These are phyloP conservation scores for Pseudonitzschia multistriata DNA, from an alignment of 108 stramenopile genomes.

Conservation along the genomic window DNA sequence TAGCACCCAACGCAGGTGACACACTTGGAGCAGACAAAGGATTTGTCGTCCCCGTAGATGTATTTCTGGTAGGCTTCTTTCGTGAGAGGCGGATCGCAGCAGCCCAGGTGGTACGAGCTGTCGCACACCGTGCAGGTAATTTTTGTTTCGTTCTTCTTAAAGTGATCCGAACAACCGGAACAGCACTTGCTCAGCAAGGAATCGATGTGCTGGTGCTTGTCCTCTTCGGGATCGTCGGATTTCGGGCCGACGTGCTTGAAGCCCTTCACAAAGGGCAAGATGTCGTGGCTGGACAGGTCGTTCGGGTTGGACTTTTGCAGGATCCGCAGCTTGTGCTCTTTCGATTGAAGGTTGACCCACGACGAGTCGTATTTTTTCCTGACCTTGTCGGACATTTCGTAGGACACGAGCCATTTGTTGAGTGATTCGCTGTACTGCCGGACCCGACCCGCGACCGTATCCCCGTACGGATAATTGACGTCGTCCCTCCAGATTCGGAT, in stretches of 20 bases:
- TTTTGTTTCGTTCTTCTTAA: slow-evolving; percentile 34
- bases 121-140: slow-evolving; percentile 42
- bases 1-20: slow-evolving; percentile 54
- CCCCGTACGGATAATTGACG: slow-evolving; percentile 71
- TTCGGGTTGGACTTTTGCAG: slow-evolving; percentile 30
- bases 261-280: slow-evolving; percentile 53
- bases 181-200: slow-evolving; percentile 29
- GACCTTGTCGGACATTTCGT: slow-evolving; percentile 39
- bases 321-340: slow-evolving; percentile 44
- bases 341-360: slow-evolving; percentile 55
- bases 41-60: slow-evolving; percentile 22
- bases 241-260: slow-evolving; percentile 22
- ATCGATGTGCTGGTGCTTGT: slow-evolving; percentile 15
- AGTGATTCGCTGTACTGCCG: slow-evolving; percentile 35
- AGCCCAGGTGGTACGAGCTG: slow-evolving; percentile 45
- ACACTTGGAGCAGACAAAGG: slow-evolving; percentile 55
- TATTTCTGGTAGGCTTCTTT: slow-evolving; percentile 36
- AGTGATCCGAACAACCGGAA: slow-evolving; percentile 47
- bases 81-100: slow-evolving; percentile 51
- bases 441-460: slow-evolving; percentile 49
- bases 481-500: slow-evolving; percentile 52
- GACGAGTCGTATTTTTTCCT: slow-evolving; percentile 46
- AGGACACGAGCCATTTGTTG: slow-evolving; percentile 60
- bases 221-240: slow-evolving; percentile 15
- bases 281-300: slow-evolving; percentile 29